These are phyloP conservation scores for Entrophospora sp. DNA, from an alignment of 192 early-diverging fungal species.

Conservation along the genomic window DNA sequence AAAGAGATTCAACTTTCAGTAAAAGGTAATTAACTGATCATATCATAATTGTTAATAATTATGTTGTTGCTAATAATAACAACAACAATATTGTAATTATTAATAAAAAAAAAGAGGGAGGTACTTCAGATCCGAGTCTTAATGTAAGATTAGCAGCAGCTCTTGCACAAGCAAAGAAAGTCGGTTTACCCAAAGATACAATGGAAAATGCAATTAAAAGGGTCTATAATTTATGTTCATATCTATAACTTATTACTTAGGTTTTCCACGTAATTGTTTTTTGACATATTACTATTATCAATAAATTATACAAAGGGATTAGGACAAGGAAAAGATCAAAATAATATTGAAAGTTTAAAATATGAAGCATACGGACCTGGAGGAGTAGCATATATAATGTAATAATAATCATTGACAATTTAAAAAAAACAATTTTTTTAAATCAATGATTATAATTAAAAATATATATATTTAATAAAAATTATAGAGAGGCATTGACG, in stretches of 20 bases:
- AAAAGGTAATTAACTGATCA: slow-evolving; percentile 29
- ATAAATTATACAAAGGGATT: background rate
- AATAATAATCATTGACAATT: slow-evolving; percentile 27
- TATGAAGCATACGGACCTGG: slow-evolving; percentile 61
- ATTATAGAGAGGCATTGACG: slow-evolving; percentile 34
- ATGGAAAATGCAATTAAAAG: slow-evolving; percentile 64
- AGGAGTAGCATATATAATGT: slow-evolving; percentile 54
- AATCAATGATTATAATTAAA: background rate
- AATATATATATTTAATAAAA: background rate
- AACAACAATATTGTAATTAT: background rate
- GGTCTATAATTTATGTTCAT: slow-evolving; percentile 19
- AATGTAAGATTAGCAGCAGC: slow-evolving; percentile 53
- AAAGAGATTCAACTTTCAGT: slow-evolving; percentile 55
- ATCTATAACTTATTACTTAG: background rate
- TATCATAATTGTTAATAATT: background rate
- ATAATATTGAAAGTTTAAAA: slow-evolving; percentile 34
- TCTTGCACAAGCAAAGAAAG: slow-evolving; percentile 43
- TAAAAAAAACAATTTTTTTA: background rate
- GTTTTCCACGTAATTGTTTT: too few relatives aligned
- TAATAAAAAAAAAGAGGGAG: slow-evolving; percentile 24
- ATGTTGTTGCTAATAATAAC: background rate
- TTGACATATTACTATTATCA: background rate
- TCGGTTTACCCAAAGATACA: slow-evolving; percentile 64
- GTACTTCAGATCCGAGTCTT: slow-evolving; percentile 43
- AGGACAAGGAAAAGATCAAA: slow-evolving; percentile 37